Percentiles rank a stretch among this genome's conserved stretches.
Conservation (phyloP, 202 grass and related monocot genomes). For the Miscanthus sacchariflorus region DNA sequence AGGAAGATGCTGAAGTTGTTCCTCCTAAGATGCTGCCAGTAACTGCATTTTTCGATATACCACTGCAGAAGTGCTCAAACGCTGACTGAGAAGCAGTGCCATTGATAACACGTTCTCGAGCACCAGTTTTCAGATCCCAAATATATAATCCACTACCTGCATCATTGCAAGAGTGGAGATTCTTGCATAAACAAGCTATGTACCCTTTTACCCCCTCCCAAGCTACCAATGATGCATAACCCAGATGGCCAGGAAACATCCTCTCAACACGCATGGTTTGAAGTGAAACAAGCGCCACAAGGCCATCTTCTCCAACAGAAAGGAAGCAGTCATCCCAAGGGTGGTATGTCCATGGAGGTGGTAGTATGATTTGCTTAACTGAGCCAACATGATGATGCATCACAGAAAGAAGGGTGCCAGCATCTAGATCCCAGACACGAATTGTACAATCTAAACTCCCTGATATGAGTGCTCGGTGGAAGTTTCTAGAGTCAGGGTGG, state of each 20-base stretch:
- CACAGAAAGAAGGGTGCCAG: constrained; percentile 68
- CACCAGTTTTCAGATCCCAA: constrained; percentile 95
- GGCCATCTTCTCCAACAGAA: constrained; percentile 88
- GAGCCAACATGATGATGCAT: constrained; percentile 90
- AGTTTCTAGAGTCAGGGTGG: constrained; percentile 49
- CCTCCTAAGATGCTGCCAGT: constrained; percentile 88
- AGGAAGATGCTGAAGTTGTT: constrained; percentile 86
- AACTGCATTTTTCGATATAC: constrained; percentile 83
- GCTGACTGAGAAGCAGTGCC: constrained; percentile 77
- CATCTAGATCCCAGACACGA: constrained; percentile 84
- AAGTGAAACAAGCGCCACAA: constrained; percentile 89
- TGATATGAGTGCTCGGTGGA: constrained; percentile 73
- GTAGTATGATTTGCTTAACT: constrained; percentile 86
- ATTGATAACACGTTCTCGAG: constrained; percentile 73
- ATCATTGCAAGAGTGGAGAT: constrained; percentile 65
- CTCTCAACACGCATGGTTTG: constrained; percentile 88
- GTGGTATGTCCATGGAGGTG: constrained; percentile 65
- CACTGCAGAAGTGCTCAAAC: constrained; percentile 93
- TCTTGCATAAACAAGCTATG: constrained; percentile 89
- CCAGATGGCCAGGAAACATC: constrained; percentile 90
- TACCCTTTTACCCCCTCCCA: constrained; percentile 96
- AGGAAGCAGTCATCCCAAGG: constrained; percentile 95
- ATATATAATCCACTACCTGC: constrained; percentile 72
- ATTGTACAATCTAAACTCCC: constrained; percentile 82
- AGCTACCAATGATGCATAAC: constrained; percentile 83